Evolutionary conservation across 129 eudicot genomes (phyloP).

Genomic region (Tagetes patula): DNA sequence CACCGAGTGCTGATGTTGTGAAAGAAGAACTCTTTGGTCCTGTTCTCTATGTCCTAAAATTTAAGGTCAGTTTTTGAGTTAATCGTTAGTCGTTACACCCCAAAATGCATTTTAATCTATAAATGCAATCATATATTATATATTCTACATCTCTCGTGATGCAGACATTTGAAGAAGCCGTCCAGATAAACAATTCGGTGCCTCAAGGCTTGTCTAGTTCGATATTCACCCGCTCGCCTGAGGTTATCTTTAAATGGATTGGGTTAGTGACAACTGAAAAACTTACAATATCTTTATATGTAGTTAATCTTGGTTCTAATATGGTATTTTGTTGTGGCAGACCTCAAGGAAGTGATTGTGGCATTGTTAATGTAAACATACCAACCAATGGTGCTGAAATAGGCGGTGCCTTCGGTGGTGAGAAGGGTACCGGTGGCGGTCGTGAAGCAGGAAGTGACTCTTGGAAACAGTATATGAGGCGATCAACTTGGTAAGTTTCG

Average conservation of each 20-base stretch:
- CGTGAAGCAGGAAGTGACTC: conserved; percentile 99
- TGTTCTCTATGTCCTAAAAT: conserved; percentile 80
- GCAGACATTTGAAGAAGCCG: conserved; percentile 89
- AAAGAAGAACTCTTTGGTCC: conserved; percentile 96
- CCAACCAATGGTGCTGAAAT: conserved; percentile 99
- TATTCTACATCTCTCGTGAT: not conserved
- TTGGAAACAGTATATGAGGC: conserved; percentile 99
- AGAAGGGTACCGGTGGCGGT: conserved; percentile 97
- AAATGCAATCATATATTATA: not conserved
- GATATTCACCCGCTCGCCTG: conserved; percentile 81
- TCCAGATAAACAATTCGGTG: conserved; percentile 88
- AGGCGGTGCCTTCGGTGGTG: conserved; percentile 99
- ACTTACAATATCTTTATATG: not conserved
- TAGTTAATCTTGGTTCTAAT: not conserved
- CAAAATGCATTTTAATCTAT: not conserved
- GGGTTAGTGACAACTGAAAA: conserved; percentile 51
- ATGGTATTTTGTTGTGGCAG: conserved; percentile 36
- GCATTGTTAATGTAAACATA: conserved; percentile 88
- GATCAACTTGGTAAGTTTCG: conserved; percentile 75
- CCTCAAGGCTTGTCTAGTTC: conserved; percentile 98
- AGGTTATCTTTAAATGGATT: conserved; percentile 83
- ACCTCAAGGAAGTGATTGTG: conserved; percentile 96
- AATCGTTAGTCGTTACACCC: not conserved
- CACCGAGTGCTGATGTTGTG: conserved; percentile 67
- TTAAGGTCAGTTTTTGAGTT: conserved; percentile 49